Conservation (phyloP, 768 basidiomycete species). For the Xanthoconium purpureum region DNA sequence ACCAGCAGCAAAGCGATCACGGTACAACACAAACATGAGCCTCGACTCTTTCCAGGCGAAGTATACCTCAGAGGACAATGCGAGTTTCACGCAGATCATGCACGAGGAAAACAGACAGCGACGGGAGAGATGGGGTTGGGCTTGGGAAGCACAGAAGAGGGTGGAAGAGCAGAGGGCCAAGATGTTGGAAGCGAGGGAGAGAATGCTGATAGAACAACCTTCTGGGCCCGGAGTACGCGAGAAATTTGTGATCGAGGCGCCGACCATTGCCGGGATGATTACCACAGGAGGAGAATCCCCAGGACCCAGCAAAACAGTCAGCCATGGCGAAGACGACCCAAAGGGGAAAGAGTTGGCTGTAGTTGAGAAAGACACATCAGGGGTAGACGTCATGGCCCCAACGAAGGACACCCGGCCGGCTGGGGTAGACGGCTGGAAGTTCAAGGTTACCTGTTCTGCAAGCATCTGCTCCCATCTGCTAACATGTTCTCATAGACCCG, state of each 20-base stretch:
- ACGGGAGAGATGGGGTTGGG: conserved; percentile 85
- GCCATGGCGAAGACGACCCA: conserved; percentile 26
- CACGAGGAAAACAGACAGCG: conserved; percentile 84
- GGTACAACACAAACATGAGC: conserved; percentile 58
- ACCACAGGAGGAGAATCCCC: conserved; percentile 27
- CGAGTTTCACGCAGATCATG: conserved; percentile 91
- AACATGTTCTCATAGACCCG: conserved; percentile 56
- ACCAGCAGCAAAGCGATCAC: conserved; percentile 52
- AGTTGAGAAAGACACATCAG: conserved; percentile 25
- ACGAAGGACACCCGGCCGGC: conserved; percentile 69
- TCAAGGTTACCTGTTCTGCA: conserved; percentile 53
- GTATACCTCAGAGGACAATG: conserved; percentile 97
- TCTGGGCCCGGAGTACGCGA: conserved; percentile 63
- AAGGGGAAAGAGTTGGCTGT: conserved; percentile 23
- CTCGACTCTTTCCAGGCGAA: conserved; percentile 86
- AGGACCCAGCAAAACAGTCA: background rate
- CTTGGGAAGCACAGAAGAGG: conserved; percentile 85
- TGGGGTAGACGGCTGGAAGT: conserved; percentile 78
- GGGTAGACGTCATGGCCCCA: conserved; percentile 76
- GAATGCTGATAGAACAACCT: conserved; percentile 68
- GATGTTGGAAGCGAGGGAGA: conserved; percentile 67
- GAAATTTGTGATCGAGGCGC: conserved; percentile 60
- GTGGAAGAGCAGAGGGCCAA: conserved; percentile 66
- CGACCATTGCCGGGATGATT: conserved; percentile 55
- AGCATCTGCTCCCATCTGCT: background rate